Evolutionary conservation across 805 yeast species (phyloP).

Genomic region (Candida chauliodis): DNA sequence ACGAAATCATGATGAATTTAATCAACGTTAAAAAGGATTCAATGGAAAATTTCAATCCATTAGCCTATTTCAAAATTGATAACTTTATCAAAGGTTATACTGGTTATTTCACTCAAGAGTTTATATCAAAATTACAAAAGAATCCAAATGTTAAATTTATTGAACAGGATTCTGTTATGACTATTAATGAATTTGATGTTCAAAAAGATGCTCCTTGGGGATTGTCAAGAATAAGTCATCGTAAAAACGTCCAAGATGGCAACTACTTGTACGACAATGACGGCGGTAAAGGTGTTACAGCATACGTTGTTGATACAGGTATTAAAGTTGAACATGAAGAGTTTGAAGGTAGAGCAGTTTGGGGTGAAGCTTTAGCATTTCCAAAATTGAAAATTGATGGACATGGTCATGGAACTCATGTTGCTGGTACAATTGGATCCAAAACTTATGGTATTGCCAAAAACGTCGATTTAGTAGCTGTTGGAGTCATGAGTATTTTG

Average conservation of each 20-base stretch:
- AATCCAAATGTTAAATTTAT: constrained; percentile 25
- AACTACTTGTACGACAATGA: constrained; percentile 34
- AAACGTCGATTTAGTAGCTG: constrained; percentile 37
- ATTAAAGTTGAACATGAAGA: constrained; percentile 59
- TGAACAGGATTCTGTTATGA: constrained; percentile 41
- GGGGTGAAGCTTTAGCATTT: constrained; percentile 45
- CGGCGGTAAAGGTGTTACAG: constrained; percentile 52
- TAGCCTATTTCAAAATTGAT: constrained; percentile 57
- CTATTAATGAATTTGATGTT: constrained; percentile 26
- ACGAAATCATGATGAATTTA: constrained; percentile 10
- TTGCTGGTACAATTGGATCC: constrained; percentile 86
- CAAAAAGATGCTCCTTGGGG: constrained; percentile 43
- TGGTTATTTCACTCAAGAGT: constrained; percentile 55
- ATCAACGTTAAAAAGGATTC: not conserved
- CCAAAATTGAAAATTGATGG: constrained; percentile 46
- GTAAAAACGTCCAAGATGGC: constrained; percentile 20
- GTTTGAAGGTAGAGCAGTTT: constrained; percentile 56
- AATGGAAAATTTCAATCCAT: constrained; percentile 17
- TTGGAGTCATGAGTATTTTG: constrained; percentile 37
- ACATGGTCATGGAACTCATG: constrained; percentile 92
- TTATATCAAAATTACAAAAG: constrained; percentile 12
- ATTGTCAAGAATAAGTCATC: constrained; percentile 36
- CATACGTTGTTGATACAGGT: constrained; percentile 85
- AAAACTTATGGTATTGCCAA: constrained; percentile 81
- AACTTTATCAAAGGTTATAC: constrained; percentile 68